These are phyloP conservation scores for Cutaneotrichosporon sp. DNA, from an alignment of 1,284 basidiomycete genomes.

Conservation along the genomic window DNA sequence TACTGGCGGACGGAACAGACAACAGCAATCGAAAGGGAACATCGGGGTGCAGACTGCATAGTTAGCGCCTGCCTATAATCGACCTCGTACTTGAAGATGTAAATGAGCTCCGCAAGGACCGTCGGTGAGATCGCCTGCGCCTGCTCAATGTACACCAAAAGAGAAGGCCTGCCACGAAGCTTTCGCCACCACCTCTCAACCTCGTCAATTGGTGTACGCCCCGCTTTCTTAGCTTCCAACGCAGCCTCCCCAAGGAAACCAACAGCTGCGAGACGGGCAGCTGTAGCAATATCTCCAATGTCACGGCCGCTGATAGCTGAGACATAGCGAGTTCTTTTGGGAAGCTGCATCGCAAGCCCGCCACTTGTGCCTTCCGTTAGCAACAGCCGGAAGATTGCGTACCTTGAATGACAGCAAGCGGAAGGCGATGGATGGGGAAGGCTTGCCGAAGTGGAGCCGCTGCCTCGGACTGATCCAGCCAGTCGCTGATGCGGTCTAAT, in stretches of 20 bases:
- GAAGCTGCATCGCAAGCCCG: no score
- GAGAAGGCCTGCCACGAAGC: constrained; percentile 16
- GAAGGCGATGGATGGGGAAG: constrained; percentile 23
- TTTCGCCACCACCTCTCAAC: constrained; percentile 31
- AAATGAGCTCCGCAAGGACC: constrained; percentile 34
- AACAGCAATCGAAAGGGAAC: constrained; percentile 33
- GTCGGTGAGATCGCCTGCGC: constrained; percentile 28
- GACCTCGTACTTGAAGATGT: constrained; percentile 28
- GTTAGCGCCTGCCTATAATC: background rate
- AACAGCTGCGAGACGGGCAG: constrained; percentile 24
- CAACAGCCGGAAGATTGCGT: background rate
- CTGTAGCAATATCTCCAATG: constrained; percentile 25
- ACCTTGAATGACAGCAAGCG: constrained; percentile 38
- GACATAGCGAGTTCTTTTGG: no score
- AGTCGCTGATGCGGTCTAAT: constrained; percentile 33
- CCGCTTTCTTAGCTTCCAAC: constrained; percentile 24
- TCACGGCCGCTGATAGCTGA: constrained; percentile 26
- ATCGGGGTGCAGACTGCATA: constrained; percentile 23
- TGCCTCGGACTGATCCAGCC: constrained; percentile 26
- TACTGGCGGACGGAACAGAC: constrained; percentile 31
- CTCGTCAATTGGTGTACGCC: constrained; percentile 35
- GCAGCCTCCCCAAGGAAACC: constrained; percentile 31
- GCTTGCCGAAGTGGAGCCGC: constrained; percentile 18
- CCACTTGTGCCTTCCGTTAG: no score
- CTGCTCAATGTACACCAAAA: constrained; percentile 35